Percentiles rank a stretch among this genome's conserved stretches.
Conservation (phyloP, 1,284 basidiomycete species). For the Leccinum insigne region DNA sequence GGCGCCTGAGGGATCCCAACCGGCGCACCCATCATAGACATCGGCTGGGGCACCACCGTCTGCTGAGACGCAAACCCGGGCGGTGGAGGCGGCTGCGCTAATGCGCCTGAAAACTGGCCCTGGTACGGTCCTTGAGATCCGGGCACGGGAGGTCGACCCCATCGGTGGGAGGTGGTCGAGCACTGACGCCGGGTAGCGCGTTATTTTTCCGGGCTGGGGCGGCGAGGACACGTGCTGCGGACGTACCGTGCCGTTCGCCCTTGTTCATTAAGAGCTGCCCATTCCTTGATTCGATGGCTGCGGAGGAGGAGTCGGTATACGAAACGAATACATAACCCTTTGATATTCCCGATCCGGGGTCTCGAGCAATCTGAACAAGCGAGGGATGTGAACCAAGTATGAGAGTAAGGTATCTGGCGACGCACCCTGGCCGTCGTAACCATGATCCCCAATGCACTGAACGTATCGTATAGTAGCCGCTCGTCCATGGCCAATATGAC, state of each 20-base stretch:
- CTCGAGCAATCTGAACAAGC: slow-evolving; percentile 77
- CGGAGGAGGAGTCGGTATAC: slow-evolving; percentile 95
- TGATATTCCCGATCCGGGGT: slow-evolving; percentile 80
- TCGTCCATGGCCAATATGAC: slow-evolving; percentile 63
- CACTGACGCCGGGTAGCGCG: slow-evolving; percentile 66
- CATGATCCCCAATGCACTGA: slow-evolving; percentile 92
- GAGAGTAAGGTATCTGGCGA: slow-evolving; percentile 15
- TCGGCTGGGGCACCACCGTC: slow-evolving; percentile 51
- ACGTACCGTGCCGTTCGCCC: slow-evolving; percentile 95
- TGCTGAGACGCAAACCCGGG: slow-evolving; percentile 72
- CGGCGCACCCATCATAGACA: slow-evolving; percentile 39
- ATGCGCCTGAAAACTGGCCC: slow-evolving; percentile 86
- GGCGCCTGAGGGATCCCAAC: slow-evolving; percentile 41
- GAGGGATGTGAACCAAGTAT: slow-evolving; percentile 3
- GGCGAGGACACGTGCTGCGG: slow-evolving; percentile 93
- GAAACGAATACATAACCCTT: slow-evolving; percentile 98
- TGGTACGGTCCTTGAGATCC: slow-evolving; percentile 74
- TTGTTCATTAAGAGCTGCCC: slow-evolving; percentile 98
- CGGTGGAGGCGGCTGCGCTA: slow-evolving; percentile 69
- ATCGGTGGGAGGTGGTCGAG: slow-evolving; percentile 71
- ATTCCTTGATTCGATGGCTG: slow-evolving; percentile 96
- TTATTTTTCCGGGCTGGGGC: slow-evolving; percentile 96
- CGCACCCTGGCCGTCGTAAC: slow-evolving; percentile 92
- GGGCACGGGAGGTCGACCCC: slow-evolving; percentile 54
- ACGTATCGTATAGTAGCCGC: slow-evolving; percentile 91